Conservation (phyloP, 768 basidiomycete species). For the Pleurotus eryngii region DNA sequence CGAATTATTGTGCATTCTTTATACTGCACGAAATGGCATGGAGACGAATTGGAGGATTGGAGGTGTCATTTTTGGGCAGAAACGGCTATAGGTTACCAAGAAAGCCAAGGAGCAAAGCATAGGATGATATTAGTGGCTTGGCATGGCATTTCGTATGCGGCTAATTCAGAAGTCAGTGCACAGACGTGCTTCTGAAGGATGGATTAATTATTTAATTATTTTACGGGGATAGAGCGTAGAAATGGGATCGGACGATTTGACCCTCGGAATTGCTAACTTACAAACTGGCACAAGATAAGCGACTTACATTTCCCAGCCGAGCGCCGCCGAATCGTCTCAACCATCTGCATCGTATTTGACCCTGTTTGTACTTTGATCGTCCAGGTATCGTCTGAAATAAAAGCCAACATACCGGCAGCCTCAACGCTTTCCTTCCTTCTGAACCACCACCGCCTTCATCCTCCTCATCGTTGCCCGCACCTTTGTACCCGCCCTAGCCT, state of each 20-base stretch:
- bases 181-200: neutral
- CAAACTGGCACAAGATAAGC: neutral
- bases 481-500: neutral
- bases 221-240: slow-evolving; percentile 8
- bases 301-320: slow-evolving; percentile 2
- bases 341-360: slow-evolving; percentile 6
- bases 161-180: slow-evolving; percentile 4
- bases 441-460: slow-evolving; percentile 7
- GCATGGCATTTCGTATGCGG: slow-evolving; percentile 9
- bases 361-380: slow-evolving; percentile 3
- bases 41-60: slow-evolving; percentile 2
- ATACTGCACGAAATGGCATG: neutral
- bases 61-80: slow-evolving; percentile 1
- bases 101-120: slow-evolving; percentile 1
- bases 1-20: neutral
- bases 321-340: neutral
- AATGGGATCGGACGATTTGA: slow-evolving; percentile 2
- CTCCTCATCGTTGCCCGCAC: neutral
- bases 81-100: neutral
- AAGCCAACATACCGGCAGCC: slow-evolving; percentile 10
- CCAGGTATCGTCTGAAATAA: slow-evolving; percentile 9
- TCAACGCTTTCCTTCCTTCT: slow-evolving; percentile 7
- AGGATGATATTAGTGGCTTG: slow-evolving; percentile 3
- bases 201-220: slow-evolving; percentile 7
- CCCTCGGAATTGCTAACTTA: slow-evolving; percentile 7